phyloP scores from a whole-genome alignment of 371 early-diverging fungal genomes.

The Mortierella sp. region DNA sequence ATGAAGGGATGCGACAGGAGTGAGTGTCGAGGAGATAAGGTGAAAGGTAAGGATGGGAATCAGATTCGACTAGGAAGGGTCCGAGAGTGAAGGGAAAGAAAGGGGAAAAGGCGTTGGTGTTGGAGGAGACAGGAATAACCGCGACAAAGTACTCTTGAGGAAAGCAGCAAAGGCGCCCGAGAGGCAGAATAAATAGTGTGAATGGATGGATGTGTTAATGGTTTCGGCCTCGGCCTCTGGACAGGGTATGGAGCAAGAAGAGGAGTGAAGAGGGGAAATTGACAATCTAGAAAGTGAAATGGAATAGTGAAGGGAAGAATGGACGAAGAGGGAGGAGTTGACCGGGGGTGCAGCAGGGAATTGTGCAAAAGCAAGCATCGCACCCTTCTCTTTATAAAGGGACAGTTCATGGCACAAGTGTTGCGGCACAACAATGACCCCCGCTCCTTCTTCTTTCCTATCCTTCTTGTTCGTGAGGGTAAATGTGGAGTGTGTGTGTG shows the following conservation, averaged over 20 bases:
- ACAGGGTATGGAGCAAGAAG: too few relatives aligned
- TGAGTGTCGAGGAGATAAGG: not conserved
- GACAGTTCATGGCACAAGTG: not conserved
- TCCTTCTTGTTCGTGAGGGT: not conserved
- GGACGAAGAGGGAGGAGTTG: not conserved
- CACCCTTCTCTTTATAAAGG: not conserved
- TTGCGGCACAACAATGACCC: conserved; percentile 6
- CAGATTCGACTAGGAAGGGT: not conserved
- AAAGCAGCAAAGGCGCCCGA: not conserved
- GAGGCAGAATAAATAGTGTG: not conserved
- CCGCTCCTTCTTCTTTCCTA: not conserved
- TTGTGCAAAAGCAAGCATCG: not conserved
- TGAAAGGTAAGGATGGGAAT: conserved; percentile 1
- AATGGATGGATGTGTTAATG: not conserved
- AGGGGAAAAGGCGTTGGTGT: not conserved
- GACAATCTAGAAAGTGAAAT: not conserved
- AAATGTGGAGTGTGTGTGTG: not conserved
- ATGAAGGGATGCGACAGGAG: not conserved
- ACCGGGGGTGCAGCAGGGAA: not conserved
- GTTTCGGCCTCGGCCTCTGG: not conserved
- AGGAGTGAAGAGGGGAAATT: not conserved
- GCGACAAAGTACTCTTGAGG: not conserved
- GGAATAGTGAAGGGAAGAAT: not conserved
- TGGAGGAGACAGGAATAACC: not conserved
- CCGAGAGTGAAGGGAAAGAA: not conserved